Evolutionary conservation across 305 asterid species (phyloP), one percentile per base, ranked within the genome.

Genomic region (Fraxinus nigra): DNA sequence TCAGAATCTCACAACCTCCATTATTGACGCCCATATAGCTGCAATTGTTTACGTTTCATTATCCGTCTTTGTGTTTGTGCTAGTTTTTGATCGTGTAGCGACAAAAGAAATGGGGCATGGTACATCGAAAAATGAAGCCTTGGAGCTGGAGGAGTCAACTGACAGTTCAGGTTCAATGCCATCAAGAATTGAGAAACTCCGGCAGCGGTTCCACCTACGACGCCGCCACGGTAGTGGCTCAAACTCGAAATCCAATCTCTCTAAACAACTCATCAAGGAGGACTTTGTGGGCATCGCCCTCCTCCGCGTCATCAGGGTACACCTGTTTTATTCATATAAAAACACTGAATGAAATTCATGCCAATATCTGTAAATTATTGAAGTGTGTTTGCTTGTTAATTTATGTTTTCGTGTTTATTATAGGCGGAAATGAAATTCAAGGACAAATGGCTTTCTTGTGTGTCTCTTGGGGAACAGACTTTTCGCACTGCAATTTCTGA

Each of bases 371-470:
- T 54, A 8, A 10, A 32, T 37, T 33, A 18, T 46, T 43, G 48
- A 70, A 56, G 11, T 76, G 79, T n/a, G 48, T 51, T 72, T 74
- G 65, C 51, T 83, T 84, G 74, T 73, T 78, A 34, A 43, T 61
- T 76, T 10, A 43, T 54, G 38, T 82, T 85, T 81, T 59, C 14
- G 6, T 69, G 72, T 35, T 77, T 79, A 22, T 76, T 87, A 37
- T 69, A 95, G 98, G 99, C 99, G 89, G 97, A 94, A 87, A 93
- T 96, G 99, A 81, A 87, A 70, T 93, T 94, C 87, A 94, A 91
- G 93, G 99, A 96, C 88, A 96, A 93, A 80, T 96, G 98, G 98
- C 89, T 96, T 69, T 97, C 92, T 4, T 94, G 98, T 84, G 91
- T 96, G 83, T 87, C 98, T 80, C 87, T 94, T 48, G 99, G 99